A percentile compares a stretch with the other conserved stretches of the same genome.
These are phyloP conservation scores for Fusarium chuoi DNA, from an alignment of 2,329 filamentous ascomycete genomes.

Conservation along the genomic window DNA sequence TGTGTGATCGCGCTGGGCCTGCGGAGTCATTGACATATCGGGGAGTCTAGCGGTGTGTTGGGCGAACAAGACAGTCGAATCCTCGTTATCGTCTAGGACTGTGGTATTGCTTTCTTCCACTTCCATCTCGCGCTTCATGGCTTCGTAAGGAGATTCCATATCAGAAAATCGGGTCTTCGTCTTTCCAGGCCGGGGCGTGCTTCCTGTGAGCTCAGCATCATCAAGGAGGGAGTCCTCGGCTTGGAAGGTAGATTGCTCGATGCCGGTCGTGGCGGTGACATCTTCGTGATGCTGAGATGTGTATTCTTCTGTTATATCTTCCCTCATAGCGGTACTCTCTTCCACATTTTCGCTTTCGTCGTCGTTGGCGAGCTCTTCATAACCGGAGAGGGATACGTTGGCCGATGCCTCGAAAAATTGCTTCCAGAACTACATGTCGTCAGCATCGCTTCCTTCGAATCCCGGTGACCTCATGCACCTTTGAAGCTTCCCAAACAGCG, in stretches of 20 bases:
- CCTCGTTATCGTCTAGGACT: conserved; percentile 52
- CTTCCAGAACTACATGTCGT: conserved; percentile 85
- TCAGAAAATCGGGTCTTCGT: conserved; percentile 67
- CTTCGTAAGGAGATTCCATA: conserved; percentile 81
- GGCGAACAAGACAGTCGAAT: conserved; percentile 61
- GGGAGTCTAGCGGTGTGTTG: conserved; percentile 66
- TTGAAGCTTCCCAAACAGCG: conserved; percentile 96
- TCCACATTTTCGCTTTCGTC: conserved; percentile 65
- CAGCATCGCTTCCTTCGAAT: neutral
- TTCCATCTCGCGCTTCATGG: conserved; percentile 73
- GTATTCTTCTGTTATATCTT: conserved; percentile 65
- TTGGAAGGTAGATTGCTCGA: conserved; percentile 51
- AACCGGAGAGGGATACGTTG: conserved; percentile 94
- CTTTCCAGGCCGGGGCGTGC: conserved; percentile 72
- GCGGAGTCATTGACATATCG: conserved; percentile 72
- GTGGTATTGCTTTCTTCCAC: conserved; percentile 54
- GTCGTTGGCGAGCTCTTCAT: conserved; percentile 82
- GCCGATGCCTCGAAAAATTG: conserved; percentile 99
- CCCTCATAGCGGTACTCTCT: conserved; percentile 65
- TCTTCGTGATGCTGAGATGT: conserved; percentile 54
- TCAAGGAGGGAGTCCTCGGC: conserved; percentile 75
- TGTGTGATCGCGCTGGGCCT: conserved; percentile 55
- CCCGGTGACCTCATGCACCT: conserved; percentile 61
- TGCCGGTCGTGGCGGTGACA: conserved; percentile 49
- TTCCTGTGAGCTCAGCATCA: conserved; percentile 70